Percentiles rank a stretch among this genome's conserved stretches.
These are phyloP conservation scores for Blastomyces gilchristii DNA, from an alignment of 2,329 filamentous ascomycete species.

Conservation along the genomic window DNA sequence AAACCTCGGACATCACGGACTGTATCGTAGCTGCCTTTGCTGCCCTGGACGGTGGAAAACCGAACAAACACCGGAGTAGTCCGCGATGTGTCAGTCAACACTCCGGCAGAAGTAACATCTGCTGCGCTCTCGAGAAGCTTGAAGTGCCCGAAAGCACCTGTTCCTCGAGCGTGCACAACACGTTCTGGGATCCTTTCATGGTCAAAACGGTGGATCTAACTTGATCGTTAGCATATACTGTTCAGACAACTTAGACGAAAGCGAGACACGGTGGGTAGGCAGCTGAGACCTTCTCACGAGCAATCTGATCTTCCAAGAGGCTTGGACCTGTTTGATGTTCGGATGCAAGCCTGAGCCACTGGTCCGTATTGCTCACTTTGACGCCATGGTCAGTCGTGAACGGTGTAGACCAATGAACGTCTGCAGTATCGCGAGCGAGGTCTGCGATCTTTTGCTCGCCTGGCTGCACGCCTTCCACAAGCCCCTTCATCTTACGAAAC, in stretches of 20 bases:
- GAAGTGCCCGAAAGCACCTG: slow-evolving; percentile 57
- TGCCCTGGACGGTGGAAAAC: slow-evolving; percentile 70
- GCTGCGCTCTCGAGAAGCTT: slow-evolving; percentile 53
- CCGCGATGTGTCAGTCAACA: slow-evolving; percentile 58
- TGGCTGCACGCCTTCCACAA: slow-evolving; percentile 17
- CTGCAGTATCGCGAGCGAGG: slow-evolving; percentile 48
- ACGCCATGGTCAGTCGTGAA: slow-evolving; percentile 71
- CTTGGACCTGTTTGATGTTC: slow-evolving; percentile 55
- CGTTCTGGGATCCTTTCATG: slow-evolving; percentile 61
- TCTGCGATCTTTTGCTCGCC: slow-evolving; percentile 49
- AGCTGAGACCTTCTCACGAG: slow-evolving; percentile 56
- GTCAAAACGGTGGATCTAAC: slow-evolving; percentile 54
- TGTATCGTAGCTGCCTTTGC: slow-evolving; percentile 65
- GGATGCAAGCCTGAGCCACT: slow-evolving; percentile 60
- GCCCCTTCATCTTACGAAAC: slow-evolving; percentile 24
- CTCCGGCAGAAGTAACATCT: slow-evolving; percentile 53
- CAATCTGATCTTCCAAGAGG: slow-evolving; percentile 62
- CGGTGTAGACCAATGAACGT: slow-evolving; percentile 47
- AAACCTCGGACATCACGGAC: slow-evolving; percentile 77
- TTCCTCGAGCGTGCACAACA: slow-evolving; percentile 57
- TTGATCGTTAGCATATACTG: not conserved
- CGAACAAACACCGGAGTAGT: slow-evolving; percentile 57
- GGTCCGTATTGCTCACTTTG: slow-evolving; percentile 61
- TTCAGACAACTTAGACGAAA: not conserved
- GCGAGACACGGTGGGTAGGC: not conserved